A percentile compares a stretch with the other conserved stretches of the same genome.
Conservation (phyloP, 2,329 filamentous ascomycete species). For the Microcyclospora tardicrescens region DNA sequence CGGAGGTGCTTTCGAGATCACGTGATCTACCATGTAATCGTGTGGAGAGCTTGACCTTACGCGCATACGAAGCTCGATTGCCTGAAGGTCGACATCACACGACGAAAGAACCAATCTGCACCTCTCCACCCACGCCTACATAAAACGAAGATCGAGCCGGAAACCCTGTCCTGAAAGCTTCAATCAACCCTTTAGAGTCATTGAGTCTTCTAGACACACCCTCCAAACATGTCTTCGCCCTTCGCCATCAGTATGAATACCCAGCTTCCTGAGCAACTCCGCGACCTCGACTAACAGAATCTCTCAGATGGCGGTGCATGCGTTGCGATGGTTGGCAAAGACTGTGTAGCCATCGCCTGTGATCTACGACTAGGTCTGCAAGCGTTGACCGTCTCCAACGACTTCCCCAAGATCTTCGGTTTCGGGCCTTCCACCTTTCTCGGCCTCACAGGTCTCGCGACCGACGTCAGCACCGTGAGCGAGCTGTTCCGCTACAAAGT, state of each 20-base stretch:
- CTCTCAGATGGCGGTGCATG: constrained; percentile 69
- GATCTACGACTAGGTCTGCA: constrained; percentile 96
- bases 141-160: too few relatives aligned
- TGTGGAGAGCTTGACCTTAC: too few relatives aligned
- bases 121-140: too few relatives aligned
- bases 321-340: constrained; percentile 98
- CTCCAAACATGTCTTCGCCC: constrained; percentile 56
- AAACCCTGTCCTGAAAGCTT: too few relatives aligned
- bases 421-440: constrained; percentile 87
- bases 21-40: too few relatives aligned
- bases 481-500: constrained; percentile 99
- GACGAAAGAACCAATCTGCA: too few relatives aligned
- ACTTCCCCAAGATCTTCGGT: constrained; percentile 99
- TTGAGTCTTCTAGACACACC: too few relatives aligned
- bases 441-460: constrained; percentile 88
- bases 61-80: too few relatives aligned
- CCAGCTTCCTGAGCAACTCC: constrained; percentile 1
- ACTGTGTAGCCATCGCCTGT: constrained; percentile 98
- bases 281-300: constrained; percentile 5
- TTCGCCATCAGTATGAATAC: constrained; percentile 78
- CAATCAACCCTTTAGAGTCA: too few relatives aligned
- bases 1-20: too few relatives aligned
- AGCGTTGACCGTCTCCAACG: constrained; percentile 93
- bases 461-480: constrained; percentile 84
- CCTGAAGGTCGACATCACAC: too few relatives aligned